Conservation (phyloP, 805 yeast species). For the Hyphopichia homilentoma region DNA sequence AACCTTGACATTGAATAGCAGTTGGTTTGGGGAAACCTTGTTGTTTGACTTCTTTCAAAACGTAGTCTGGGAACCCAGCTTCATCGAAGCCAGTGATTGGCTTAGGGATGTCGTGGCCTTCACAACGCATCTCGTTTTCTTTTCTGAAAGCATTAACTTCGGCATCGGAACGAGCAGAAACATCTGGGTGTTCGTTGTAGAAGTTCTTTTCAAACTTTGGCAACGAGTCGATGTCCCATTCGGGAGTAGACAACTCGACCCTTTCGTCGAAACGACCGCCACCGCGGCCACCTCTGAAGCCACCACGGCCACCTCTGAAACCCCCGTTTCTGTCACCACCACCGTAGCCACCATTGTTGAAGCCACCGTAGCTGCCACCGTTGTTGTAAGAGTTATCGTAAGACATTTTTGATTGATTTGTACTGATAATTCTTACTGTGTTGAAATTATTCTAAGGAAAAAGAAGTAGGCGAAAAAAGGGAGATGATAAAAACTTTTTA, state of each 20-base stretch:
- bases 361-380: conserved; percentile 21
- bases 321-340: conserved; percentile 30
- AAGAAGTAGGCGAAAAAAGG: conserved; percentile 1
- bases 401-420: conserved; percentile 28
- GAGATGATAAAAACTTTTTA: no score
- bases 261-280: conserved; percentile 39
- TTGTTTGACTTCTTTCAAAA: conserved; percentile 78
- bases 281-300: conserved; percentile 36
- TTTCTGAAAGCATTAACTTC: conserved; percentile 77
- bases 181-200: conserved; percentile 80
- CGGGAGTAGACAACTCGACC: conserved; percentile 60
- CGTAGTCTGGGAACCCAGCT: conserved; percentile 97
- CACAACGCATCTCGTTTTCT: conserved; percentile 78
- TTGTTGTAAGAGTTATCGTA: conserved; percentile 32
- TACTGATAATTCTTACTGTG: no score
- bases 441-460: neutral
- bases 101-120: conserved; percentile 85
- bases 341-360: conserved; percentile 21
- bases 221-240: conserved; percentile 73
- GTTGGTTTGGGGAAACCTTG: conserved; percentile 95
- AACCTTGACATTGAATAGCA: conserved; percentile 98
- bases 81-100: conserved; percentile 92
- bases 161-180: conserved; percentile 65
- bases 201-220: conserved; percentile 95
- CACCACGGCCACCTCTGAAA: conserved; percentile 31